Evolutionary conservation across 345 rosid genomes (phyloP), one percentile per base, ranked within the genome.

Genomic region (Angophora floribunda): DNA sequence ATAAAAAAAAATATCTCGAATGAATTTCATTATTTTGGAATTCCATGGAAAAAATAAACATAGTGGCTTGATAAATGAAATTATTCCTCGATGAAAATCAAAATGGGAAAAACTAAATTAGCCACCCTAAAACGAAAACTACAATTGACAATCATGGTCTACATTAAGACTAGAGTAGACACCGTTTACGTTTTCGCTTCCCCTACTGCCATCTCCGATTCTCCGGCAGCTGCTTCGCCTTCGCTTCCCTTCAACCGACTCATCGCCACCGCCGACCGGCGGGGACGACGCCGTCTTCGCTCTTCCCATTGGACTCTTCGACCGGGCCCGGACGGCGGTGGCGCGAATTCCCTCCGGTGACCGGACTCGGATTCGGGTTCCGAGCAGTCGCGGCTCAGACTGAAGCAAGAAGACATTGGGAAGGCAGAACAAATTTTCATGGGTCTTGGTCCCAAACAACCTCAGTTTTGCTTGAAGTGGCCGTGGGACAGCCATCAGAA

Each of bases 401-500:
- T 4, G 86, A 85, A 51, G 28, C 22, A 55, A 30, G 45, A 85
- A 52, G 22, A 85, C 86, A 80, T 44, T 41, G 85, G 30, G 30
- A 75, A 44, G 82, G 47, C 82, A 75, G 7, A 19, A 0, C 22
- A 9, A 41, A 41, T 22, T 75, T 75, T 75, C 84, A 75, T 92
- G 88, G 88, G 49, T 52, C 90, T 93, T 87, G 75, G 86, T 86
- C 89, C 92, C 7, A 92, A 94, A 86, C 55, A 92, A 17, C 91
- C 96, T 51, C 87, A 91, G 52, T 92, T 95, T 90, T 97, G 99
- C 92, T 85, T 93, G 88, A 95, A 95, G 91, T 97, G 96, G 99
- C 99, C 98, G 13, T 94, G 98, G 99, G 94, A 93, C 89, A 89
- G 86, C 52, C 90, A 87, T 86, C 92, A 91, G 53, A 91, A 91